phyloP scores from a whole-genome alignment of 768 basidiomycete species.

The Trametes sanguinea region DNA sequence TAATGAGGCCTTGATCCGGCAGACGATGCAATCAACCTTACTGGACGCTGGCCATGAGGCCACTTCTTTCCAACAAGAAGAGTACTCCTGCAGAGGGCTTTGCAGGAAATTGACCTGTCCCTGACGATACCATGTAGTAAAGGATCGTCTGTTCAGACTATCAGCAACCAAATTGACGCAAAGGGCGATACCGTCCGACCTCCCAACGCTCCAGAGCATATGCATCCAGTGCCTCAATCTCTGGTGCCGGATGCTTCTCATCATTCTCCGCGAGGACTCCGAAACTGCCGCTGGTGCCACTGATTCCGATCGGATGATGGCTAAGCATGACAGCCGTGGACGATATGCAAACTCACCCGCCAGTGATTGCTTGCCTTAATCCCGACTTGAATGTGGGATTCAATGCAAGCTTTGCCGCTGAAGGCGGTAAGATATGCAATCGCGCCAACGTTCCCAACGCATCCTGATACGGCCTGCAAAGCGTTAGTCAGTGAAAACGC shows the following conservation, averaged over 20 bases:
- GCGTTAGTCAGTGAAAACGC: background rate
- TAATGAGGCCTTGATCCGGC: constrained; percentile 14
- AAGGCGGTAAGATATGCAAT: constrained; percentile 69
- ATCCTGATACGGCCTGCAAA: constrained; percentile 66
- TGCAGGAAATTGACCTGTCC: constrained; percentile 69
- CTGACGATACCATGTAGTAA: constrained; percentile 97
- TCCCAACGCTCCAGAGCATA: constrained; percentile 92
- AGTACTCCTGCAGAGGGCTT: constrained; percentile 84
- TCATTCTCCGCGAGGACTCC: constrained; percentile 73
- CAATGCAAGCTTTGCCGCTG: constrained; percentile 62
- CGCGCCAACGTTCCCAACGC: constrained; percentile 63
- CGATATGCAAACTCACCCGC: constrained; percentile 58
- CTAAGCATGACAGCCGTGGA: background rate
- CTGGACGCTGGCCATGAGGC: constrained; percentile 79
- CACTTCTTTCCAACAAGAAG: constrained; percentile 79
- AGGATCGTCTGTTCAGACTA: constrained; percentile 74
- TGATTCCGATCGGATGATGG: constrained; percentile 30
- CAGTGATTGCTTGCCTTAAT: constrained; percentile 82
- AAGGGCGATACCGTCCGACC: constrained; percentile 44
- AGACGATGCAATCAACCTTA: constrained; percentile 37
- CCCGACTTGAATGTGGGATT: constrained; percentile 77
- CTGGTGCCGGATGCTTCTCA: constrained; percentile 55
- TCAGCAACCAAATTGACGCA: constrained; percentile 2
- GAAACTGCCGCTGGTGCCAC: constrained; percentile 80
- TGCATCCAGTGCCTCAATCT: constrained; percentile 66